Base-by-base conservation (phyloP, 2,329 filamentous ascomycete genomes). In the Pleomassaria siparia region DNA sequence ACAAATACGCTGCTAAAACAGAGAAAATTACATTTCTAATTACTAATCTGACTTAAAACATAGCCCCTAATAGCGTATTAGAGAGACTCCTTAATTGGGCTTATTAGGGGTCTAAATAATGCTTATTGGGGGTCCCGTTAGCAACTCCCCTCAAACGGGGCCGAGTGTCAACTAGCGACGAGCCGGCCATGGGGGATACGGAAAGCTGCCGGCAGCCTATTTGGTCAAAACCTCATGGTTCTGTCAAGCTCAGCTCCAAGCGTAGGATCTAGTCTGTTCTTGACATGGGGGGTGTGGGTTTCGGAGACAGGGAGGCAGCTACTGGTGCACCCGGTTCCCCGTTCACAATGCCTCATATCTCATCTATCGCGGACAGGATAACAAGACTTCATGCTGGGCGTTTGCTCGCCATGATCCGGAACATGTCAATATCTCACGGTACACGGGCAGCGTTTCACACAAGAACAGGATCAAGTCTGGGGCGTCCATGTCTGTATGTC, bases 391-490 rank as follows among this genome's bases (percentile, higher is more conserved):
- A 47, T 40, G 39, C 25, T 44, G 33, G 30, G 16, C 16, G 6
- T 29, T 37, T 6, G 12, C 40, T 28, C 18, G 9, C 10, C 32
- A 6, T 25, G 43, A n/a, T 32, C 44, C 36, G 40, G 48, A 21
- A 15, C 22, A 26, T 20, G 33, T 22, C 33, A 24, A 18, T 29
- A 18, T 29, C 13, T n/a, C n/a, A 15, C 25, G 36, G 20, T 21
- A 39, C 15, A 10, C 29, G 10, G 36, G 43, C 40, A 29, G 36
- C 44, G 46, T 49, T 48, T 49, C 46, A 46, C 37, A 39, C 46
- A 35, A 26, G 29, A 26, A 18, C 29, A 13, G 40, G 41, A 46
- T 21, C 36, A 35, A 18, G 35, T 33, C 22, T 43, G 36, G 24
- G 48, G 48, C 48, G 40, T 33, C 15, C 40, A 26, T 40, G 3